A percentile compares a stretch with the other conserved stretches of the same genome.
Evolutionary conservation across 2,329 filamentous ascomycete species (phyloP).

Genomic region (Phialophora tarda): DNA sequence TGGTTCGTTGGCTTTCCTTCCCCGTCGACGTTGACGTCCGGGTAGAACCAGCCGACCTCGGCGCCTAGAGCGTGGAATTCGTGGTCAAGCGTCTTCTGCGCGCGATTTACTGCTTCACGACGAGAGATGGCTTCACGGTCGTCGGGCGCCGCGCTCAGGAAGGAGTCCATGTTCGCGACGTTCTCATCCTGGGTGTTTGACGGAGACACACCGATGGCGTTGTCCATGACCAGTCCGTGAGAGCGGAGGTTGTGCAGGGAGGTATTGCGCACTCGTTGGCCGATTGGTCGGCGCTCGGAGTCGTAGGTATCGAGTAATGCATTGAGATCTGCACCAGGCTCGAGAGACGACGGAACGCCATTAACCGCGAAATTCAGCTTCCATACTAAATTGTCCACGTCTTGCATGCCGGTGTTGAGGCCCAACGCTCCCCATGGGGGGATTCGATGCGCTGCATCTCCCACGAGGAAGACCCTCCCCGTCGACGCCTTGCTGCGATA

Average conservation of each 20-base stretch:
- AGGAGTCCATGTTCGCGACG: conserved; percentile 37
- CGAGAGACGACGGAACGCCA: conserved; percentile 22
- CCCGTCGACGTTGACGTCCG: conserved; percentile 35
- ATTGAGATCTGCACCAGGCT: conserved; percentile 25
- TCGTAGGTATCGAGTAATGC: conserved; percentile 44
- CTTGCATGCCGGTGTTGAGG: conserved; percentile 36
- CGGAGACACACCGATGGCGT: conserved; percentile 42
- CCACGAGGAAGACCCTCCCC: conserved; percentile 44
- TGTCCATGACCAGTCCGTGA: conserved; percentile 44
- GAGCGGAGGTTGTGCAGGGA: conserved; percentile 43
- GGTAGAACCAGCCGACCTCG: conserved; percentile 48
- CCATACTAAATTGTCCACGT: conserved; percentile 35
- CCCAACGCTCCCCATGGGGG: conserved; percentile 46
- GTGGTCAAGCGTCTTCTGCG: conserved; percentile 41
- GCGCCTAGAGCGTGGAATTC: conserved; percentile 46
- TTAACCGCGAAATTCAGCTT: conserved; percentile 37
- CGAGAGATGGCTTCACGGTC: conserved; percentile 36
- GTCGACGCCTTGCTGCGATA: conserved; percentile 38
- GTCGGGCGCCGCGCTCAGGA: conserved; percentile 36
- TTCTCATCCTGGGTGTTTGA: conserved; percentile 40
- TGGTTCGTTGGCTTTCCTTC: conserved; percentile 37
- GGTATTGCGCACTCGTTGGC: conserved; percentile 39
- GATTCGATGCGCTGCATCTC: conserved; percentile 46
- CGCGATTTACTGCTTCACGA: conserved; percentile 39
- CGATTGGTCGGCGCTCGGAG: conserved; percentile 43